Evolutionary conservation across 2,329 filamentous ascomycete species (phyloP), one percentile per base, ranked within the genome.

Genomic region (Diaporthe citri): DNA sequence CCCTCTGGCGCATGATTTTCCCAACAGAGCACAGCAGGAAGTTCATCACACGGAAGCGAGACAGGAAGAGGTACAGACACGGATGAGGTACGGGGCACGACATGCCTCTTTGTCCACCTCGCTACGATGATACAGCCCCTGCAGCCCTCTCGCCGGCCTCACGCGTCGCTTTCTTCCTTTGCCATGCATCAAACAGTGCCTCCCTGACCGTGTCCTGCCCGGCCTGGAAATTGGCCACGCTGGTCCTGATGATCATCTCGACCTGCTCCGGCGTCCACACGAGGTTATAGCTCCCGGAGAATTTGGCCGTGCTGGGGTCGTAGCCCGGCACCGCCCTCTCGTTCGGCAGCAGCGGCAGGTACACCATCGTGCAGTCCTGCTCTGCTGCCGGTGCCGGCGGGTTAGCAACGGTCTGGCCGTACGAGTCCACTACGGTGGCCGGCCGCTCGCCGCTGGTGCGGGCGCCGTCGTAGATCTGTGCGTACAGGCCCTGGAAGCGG

Each of bases 351-450:
- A 75, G 52, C 31, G 71, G 60, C 22, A 75, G 52, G 34, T 69
- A 69, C 39, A 69, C 71, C 59, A 73, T 60, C 25, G 60, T 55
- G 15, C 34, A 70, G 57, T 60, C 71, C n/a, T 75, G 51, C 9
- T 13, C 41, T 2, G 36, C 70, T 8, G 39, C 34, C 6, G 51
- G 71, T 10, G 48, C 41, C 8, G 71, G 52, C 13, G 48, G 60
- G 43, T 72, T 73, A 7, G 57, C 15, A 4, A 43, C 59, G 15
- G 74, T 71, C 52, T 75, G 55, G 12, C 62, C 71, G n/a, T 74
- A 75, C 17, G 52, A 73, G 62, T 74, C 70, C n/a, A 74, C 57
- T 12, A 75, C 74, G 1, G 71, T 75, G 28, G 52, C 60, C 36
- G 71, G 60, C 55, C 51, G 46, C 46, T 73, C 74, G 39, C 56